phyloP scores from a whole-genome alignment of 2,329 filamentous ascomycete species.

The Grosmannia penicillata region DNA sequence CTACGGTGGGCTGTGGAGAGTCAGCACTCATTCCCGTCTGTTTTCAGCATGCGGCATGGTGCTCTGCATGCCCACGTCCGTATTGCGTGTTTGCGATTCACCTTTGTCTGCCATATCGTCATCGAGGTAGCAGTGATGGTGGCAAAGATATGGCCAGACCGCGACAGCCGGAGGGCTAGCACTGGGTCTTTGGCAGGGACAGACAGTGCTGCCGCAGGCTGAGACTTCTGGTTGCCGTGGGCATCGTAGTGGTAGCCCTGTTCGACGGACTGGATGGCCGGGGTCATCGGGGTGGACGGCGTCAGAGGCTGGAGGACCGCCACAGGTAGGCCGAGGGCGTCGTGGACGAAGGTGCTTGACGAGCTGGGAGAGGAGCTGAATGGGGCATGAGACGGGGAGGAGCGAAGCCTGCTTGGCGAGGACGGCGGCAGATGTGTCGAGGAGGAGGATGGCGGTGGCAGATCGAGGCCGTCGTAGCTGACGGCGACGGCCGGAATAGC shows the following conservation, averaged over 20 bases:
- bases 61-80: too few species aligned
- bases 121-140: conserved; percentile 75
- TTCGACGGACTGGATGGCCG: conserved; percentile 44
- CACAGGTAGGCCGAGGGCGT: conserved; percentile 21
- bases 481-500: conserved; percentile 33
- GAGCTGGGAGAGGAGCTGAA: conserved; percentile 10
- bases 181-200: conserved; percentile 48
- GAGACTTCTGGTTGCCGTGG: conserved; percentile 15
- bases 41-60: too few species aligned
- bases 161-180: conserved; percentile 59
- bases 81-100: conserved; percentile 19
- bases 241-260: conserved; percentile 28
- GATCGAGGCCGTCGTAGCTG: conserved; percentile 44
- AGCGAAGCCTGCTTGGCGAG: conserved; percentile 13
- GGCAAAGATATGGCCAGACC: conserved; percentile 70
- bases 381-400: conserved; percentile 4
- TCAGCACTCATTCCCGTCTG: too few species aligned
- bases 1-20: conserved; percentile 58
- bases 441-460: conserved; percentile 12
- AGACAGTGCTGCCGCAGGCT: conserved; percentile 4
- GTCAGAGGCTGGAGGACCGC: conserved; percentile 17
- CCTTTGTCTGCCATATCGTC: conserved; percentile 94
- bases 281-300: conserved; percentile 37
- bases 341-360: conserved; percentile 15
- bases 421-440: not conserved